Conservation (phyloP, 352 stramenopile species). For the Thalassiosira allenii region DNA sequence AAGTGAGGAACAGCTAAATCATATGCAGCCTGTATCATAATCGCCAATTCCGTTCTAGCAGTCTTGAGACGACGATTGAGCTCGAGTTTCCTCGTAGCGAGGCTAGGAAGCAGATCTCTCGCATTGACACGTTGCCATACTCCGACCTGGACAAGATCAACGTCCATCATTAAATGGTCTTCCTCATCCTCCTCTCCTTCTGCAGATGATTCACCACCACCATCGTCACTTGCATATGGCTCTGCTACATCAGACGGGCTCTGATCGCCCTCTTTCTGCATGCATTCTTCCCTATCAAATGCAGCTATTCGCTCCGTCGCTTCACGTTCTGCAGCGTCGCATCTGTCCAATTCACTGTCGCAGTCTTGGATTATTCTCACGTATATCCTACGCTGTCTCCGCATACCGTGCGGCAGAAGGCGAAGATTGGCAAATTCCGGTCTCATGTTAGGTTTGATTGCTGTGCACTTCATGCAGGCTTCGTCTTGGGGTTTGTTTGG, state of each 20-base stretch:
- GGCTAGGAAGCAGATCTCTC: slow-evolving; percentile 41
- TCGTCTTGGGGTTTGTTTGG: slow-evolving; percentile 28
- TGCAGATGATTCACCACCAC: background rate
- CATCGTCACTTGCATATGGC: background rate
- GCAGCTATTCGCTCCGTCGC: slow-evolving; percentile 22
- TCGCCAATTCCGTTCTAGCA: slow-evolving; percentile 40
- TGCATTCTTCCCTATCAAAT: slow-evolving; percentile 6
- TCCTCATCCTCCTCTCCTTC: slow-evolving; percentile 19
- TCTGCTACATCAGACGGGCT: slow-evolving; percentile 1
- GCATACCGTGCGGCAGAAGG: slow-evolving; percentile 19
- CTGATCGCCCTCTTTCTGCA: background rate
- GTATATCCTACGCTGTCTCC: slow-evolving; percentile 35
- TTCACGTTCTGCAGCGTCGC: slow-evolving; percentile 26
- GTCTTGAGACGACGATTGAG: slow-evolving; percentile 21
- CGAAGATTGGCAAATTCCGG: slow-evolving; percentile 30
- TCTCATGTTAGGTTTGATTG: slow-evolving; percentile 18
- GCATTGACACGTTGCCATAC: slow-evolving; percentile 58
- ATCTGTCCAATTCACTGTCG: slow-evolving; percentile 35
- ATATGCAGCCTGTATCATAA: slow-evolving; percentile 56
- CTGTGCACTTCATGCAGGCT: slow-evolving; percentile 22
- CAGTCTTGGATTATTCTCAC: slow-evolving; percentile 35
- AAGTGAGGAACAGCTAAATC: slow-evolving; percentile 47
- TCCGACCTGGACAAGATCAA: slow-evolving; percentile 48
- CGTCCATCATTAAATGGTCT: slow-evolving; percentile 52
- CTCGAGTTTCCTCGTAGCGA: slow-evolving; percentile 32